phyloP scores from a whole-genome alignment of 2,329 filamentous ascomycete species.

The Exophiala sideris region DNA sequence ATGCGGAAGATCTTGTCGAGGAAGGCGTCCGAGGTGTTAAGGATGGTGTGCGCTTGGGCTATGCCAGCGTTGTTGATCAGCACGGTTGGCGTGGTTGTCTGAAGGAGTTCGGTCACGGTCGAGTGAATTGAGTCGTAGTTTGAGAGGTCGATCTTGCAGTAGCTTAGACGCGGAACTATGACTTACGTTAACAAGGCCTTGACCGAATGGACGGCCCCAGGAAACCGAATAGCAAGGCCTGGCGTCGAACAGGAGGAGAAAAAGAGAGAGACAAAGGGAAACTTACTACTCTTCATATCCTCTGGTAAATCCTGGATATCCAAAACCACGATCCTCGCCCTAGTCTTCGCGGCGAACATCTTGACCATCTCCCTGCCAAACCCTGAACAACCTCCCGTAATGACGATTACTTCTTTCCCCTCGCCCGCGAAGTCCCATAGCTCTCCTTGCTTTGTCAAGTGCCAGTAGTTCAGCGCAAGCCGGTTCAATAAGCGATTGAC shows the following conservation, averaged over 20 bases:
- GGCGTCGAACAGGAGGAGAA: background rate
- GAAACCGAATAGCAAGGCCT: background rate
- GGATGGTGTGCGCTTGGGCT: slow-evolving; percentile 56
- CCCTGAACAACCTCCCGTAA: slow-evolving; percentile 66
- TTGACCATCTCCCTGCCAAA: slow-evolving; percentile 67
- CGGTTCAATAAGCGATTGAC: slow-evolving; percentile 53
- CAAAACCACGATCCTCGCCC: slow-evolving; percentile 66
- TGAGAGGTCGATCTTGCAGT: slow-evolving; percentile 55
- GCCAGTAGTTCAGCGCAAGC: slow-evolving; percentile 42
- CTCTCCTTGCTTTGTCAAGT: slow-evolving; percentile 36
- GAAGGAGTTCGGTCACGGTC: slow-evolving; percentile 57
- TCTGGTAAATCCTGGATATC: slow-evolving; percentile 52
- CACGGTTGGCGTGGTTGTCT: slow-evolving; percentile 54
- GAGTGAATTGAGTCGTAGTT: slow-evolving; percentile 52
- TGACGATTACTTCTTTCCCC: slow-evolving; percentile 49
- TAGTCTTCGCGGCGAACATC: slow-evolving; percentile 58
- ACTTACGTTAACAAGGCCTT: background rate
- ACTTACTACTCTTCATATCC: slow-evolving; percentile 25
- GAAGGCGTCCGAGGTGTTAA: slow-evolving; percentile 56
- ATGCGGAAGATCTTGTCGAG: slow-evolving; percentile 68
- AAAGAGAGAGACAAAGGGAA: background rate
- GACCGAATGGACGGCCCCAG: background rate
- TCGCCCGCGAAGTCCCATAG: slow-evolving; percentile 32
- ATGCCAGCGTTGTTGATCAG: slow-evolving; percentile 72
- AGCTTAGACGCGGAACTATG: slow-evolving; percentile 13